Evolutionary conservation across 2,329 filamentous ascomycete genomes (phyloP).

Genomic region (Aspergillus aculeatus): DNA sequence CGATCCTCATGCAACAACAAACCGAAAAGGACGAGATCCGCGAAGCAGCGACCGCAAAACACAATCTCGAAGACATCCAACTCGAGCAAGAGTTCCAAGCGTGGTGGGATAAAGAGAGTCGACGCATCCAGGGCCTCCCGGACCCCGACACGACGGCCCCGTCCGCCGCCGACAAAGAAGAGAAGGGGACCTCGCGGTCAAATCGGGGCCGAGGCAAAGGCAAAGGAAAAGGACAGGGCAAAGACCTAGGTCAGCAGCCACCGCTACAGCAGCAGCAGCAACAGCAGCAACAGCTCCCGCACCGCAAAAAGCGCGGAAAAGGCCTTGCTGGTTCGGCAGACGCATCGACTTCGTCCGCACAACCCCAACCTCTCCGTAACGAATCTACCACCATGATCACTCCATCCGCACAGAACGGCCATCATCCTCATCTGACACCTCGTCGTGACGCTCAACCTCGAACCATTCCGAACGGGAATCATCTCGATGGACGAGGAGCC

Average conservation of each 20-base stretch:
- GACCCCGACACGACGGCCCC: conserved; percentile 21
- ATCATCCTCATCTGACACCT: conserved; percentile 5
- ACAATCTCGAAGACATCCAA: conserved; percentile 90
- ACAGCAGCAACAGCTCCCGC: not conserved
- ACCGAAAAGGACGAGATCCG: conserved; percentile 78
- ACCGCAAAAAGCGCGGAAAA: conserved; percentile 18
- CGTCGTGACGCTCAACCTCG: conserved; percentile 12
- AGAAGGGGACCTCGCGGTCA: conserved; percentile 6
- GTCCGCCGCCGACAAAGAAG: conserved; percentile 7
- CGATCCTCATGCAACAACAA: conserved; percentile 85
- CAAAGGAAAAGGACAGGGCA: not conserved
- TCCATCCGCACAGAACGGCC: not conserved
- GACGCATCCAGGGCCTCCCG: conserved; percentile 35
- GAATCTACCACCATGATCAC: not conserved
- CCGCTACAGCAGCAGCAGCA: not conserved
- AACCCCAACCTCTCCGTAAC: conserved; percentile 7
- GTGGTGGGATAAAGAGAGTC: conserved; percentile 44
- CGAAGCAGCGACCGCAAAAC: conserved; percentile 76
- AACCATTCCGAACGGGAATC: conserved; percentile 13
- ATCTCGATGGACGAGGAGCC: conserved; percentile 1
- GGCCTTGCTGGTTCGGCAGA: conserved; percentile 3
- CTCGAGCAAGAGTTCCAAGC: conserved; percentile 95
- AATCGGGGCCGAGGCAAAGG: conserved; percentile 18
- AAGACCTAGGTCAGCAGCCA: not conserved
- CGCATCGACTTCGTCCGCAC: not conserved